Evolutionary conservation across 2,329 filamentous ascomycete species (phyloP).

Genomic region (Colletotrichum sp.): DNA sequence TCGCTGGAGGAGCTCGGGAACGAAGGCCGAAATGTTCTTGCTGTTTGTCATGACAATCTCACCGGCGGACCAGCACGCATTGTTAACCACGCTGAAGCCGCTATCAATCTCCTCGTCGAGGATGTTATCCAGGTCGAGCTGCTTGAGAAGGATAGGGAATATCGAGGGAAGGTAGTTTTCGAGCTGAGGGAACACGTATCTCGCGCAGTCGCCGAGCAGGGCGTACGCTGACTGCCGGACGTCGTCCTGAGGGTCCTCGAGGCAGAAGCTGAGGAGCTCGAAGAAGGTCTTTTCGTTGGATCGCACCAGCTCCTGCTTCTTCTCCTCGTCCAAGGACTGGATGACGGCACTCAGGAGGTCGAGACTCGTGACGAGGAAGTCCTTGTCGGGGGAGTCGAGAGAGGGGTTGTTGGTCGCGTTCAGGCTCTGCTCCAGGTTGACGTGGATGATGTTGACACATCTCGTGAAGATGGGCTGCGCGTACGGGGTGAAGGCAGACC

Average conservation of each 20-base stretch:
- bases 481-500: constrained; percentile 82
- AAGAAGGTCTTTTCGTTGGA: constrained; percentile 85
- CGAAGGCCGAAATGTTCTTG: constrained; percentile 76
- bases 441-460: constrained; percentile 89
- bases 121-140: constrained; percentile 82
- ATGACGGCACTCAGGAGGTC: constrained; percentile 93
- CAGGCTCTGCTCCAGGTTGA: constrained; percentile 83
- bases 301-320: constrained; percentile 78
- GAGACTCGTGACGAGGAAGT: constrained; percentile 94
- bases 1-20: constrained; percentile 77
- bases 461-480: constrained; percentile 85
- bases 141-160: constrained; percentile 81
- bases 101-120: constrained; percentile 82
- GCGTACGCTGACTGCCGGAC: constrained; percentile 97
- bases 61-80: constrained; percentile 95
- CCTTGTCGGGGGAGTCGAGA: constrained; percentile 87
- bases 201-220: constrained; percentile 90
- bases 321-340: constrained; percentile 78
- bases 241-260: constrained; percentile 90
- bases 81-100: constrained; percentile 93
- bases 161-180: constrained; percentile 75
- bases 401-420: constrained; percentile 70
- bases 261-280: constrained; percentile 86
- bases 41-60: constrained; percentile 87
- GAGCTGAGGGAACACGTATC: constrained; percentile 86